Conservation (phyloP, 371 early-diverging fungal genomes). For the Mortierella sp. region DNA sequence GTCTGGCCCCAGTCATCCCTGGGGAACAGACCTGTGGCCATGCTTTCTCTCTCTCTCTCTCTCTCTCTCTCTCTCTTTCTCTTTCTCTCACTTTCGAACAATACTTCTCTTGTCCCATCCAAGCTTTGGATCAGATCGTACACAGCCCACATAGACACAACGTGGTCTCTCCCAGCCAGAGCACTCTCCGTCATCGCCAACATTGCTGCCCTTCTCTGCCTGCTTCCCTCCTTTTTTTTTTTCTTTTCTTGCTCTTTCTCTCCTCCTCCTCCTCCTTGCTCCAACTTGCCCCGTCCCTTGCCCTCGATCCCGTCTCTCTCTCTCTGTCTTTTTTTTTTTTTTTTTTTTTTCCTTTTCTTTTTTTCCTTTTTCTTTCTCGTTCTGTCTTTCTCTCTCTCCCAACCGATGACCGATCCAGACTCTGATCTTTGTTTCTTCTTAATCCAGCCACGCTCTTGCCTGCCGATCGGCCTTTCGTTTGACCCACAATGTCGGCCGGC, state of each 20-base stretch:
- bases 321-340: background rate
- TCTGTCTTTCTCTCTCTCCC: background rate
- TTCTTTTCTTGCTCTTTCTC: background rate
- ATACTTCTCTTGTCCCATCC: background rate
- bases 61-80: background rate
- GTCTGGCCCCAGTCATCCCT: too few relatives aligned
- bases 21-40: too few relatives aligned
- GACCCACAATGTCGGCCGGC: too few relatives aligned
- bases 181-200: constrained; percentile 4
- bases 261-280: background rate
- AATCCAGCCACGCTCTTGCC: too few relatives aligned
- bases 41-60: background rate
- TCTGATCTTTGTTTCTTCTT: too few relatives aligned
- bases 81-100: too few relatives aligned
- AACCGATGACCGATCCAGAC: background rate
- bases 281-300: background rate
- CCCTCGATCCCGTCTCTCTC: background rate
- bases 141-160: background rate
- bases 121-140: background rate
- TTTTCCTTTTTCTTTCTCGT: constrained; percentile 3
- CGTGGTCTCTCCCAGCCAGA: background rate
- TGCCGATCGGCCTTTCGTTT: background rate
- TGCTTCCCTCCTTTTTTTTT: constrained; percentile 1
- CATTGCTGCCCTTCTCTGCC: background rate
- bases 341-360: background rate